Conservation (phyloP, 441 rosid genomes). For the Erysimum pusillum region DNA sequence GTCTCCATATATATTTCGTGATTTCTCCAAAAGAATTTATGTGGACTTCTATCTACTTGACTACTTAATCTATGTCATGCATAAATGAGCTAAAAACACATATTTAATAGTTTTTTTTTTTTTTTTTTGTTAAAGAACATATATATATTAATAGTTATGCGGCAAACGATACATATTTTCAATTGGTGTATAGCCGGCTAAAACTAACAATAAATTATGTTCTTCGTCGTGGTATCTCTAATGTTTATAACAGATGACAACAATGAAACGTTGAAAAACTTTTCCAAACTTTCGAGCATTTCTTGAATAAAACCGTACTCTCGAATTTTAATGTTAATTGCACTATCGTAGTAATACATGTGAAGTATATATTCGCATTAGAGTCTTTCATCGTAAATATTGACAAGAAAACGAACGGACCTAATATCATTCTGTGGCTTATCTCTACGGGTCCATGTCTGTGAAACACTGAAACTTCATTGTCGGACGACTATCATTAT, state of each 20-base stretch:
- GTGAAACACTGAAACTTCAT: not conserved
- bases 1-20: too few relatives aligned
- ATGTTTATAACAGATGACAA: not conserved
- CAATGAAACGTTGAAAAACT: not conserved
- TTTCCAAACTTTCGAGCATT: not conserved
- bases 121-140: too few relatives aligned
- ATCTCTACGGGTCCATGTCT: not conserved
- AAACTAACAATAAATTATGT: too few relatives aligned
- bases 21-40: too few relatives aligned
- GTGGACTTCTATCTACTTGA: too few relatives aligned
- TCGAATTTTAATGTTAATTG: not conserved
- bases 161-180: too few relatives aligned
- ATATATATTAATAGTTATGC: too few relatives aligned
- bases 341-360: too few relatives aligned
- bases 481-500: not conserved
- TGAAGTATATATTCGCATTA: too few relatives aligned
- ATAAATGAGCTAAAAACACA: too few relatives aligned
- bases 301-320: not conserved
- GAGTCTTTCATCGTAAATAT: not conserved
- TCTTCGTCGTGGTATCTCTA: not conserved
- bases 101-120: too few relatives aligned
- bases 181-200: not conserved
- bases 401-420: conserved; percentile 2
- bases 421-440: not conserved
- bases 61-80: too few relatives aligned